Percentiles rank a stretch among this genome's conserved stretches.
phyloP scores from a whole-genome alignment of 108 stramenopile species.

The Fragilaria radians region DNA sequence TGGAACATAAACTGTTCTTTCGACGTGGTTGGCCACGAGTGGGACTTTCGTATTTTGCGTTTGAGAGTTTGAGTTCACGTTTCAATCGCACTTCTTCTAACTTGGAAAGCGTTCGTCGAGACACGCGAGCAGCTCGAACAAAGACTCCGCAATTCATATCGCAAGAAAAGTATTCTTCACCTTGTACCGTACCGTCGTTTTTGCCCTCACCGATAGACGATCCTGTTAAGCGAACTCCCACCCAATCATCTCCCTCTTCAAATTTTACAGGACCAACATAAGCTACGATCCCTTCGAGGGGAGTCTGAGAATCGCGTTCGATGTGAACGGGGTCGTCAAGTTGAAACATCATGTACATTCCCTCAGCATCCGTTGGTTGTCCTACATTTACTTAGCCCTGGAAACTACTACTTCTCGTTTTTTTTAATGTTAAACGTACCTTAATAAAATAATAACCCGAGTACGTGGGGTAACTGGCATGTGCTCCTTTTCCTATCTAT shows the following conservation, averaged over 20 bases:
- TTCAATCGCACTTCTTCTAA: slow-evolving; percentile 66
- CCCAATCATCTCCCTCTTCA: slow-evolving; percentile 64
- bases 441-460: too few relatives aligned
- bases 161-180: slow-evolving; percentile 51
- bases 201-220: slow-evolving; percentile 62
- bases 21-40: too few relatives aligned
- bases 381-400: too few relatives aligned
- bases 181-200: slow-evolving; percentile 75
- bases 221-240: slow-evolving; percentile 79
- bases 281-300: slow-evolving; percentile 65
- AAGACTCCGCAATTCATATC: slow-evolving; percentile 50
- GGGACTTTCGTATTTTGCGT: too few relatives aligned
- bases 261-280: slow-evolving; percentile 67
- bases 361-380: too few relatives aligned
- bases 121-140: slow-evolving; percentile 29
- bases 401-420: too few relatives aligned
- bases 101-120: slow-evolving; percentile 36
- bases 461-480: too few relatives aligned
- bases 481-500: too few relatives aligned
- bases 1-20: too few relatives aligned
- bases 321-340: slow-evolving; percentile 46
- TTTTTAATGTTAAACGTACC: too few relatives aligned
- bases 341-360: too few relatives aligned
- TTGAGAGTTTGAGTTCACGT: slow-evolving; percentile 68
- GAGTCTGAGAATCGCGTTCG: slow-evolving; percentile 9